These are phyloP conservation scores for Raddia distichophylla DNA, from an alignment of 176 grass and related monocot species.

Conservation along the genomic window DNA sequence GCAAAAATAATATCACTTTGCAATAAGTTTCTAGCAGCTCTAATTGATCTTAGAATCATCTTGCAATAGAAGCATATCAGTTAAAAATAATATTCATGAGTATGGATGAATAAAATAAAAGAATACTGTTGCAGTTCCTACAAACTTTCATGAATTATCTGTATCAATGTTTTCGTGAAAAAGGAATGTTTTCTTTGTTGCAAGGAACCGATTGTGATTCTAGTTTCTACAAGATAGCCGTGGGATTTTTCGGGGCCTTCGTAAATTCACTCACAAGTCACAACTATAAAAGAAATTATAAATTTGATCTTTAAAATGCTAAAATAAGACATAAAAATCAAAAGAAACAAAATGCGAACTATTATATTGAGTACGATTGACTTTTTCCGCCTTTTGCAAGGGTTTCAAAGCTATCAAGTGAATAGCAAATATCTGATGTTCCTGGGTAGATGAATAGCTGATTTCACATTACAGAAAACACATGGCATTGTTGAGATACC, in stretches of 20 bases:
- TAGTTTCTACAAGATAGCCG: not conserved
- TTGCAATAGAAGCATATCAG: not conserved
- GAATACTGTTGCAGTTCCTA: not conserved
- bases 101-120: not conserved
- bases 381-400: not conserved
- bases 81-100: not conserved
- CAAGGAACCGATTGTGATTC: not conserved
- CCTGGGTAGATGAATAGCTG: conserved; percentile 7
- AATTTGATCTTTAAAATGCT: conserved; percentile 3
- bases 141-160: not conserved
- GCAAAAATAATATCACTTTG: not conserved
- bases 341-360: not conserved
- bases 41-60: conserved; percentile 11
- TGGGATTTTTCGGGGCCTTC: not conserved
- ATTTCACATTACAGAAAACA: conserved; percentile 17
- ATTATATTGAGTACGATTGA: not conserved
- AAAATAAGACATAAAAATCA: not conserved
- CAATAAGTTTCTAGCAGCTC: not conserved
- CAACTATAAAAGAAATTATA: not conserved
- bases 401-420: not conserved
- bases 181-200: not conserved
- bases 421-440: not conserved
- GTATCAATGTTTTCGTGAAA: conserved; percentile 8
- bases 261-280: not conserved
- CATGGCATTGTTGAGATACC: conserved; percentile 51